Base-by-base conservation (phyloP, 345 rosid species). In the Brassica nigra region DNA sequence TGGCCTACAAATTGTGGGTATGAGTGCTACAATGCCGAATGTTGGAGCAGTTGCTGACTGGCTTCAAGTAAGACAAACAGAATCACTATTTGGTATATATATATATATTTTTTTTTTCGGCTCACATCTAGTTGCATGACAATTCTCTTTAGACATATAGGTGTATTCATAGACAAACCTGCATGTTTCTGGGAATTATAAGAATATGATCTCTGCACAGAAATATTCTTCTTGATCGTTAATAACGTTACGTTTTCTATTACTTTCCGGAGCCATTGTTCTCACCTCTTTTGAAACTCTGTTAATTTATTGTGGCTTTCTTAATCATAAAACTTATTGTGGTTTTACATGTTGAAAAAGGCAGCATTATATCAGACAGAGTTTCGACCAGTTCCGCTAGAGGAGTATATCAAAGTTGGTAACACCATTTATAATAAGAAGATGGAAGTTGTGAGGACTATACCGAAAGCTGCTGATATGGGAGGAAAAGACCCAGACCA, bases 1-100 rank as follows among this genome's bases (percentile, higher is more conserved):
- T 69, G 98, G 98, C 70, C 77, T 92, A 84, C 99, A 95, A 87
- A 95, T 95, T 81, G 94, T 95, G 79, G 99, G 99, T 74, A 95
- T 95, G 99, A 95, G 99, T 76, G 99, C 98, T 74, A 95, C 99
- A 66, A 95, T 95, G 98, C 99, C 99, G 73, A 95, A 95, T 82
- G 94, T 95, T 47, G 94, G 91, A 75, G 98, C 97, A 68, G 97
- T 92, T 87, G 97, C 99, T 52, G 89, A 95, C 79, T 95, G 98
- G 98, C 98, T 92, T 81, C 99, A 92, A 88, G 98, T 92, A 84
- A 89, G 93, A 70, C 65, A 69, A 74, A 59, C 34, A 28, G 6
- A 63, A 28, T 70, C 65, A 36, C 76, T 28, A 54, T 64, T 54
- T 8, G 27, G n/a, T 49, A 49, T 14, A 8, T 47, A 20, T 58